phyloP scores from a whole-genome alignment of 495 filamentous ascomycete species.

The Hypoxylon lienhwacheense region DNA sequence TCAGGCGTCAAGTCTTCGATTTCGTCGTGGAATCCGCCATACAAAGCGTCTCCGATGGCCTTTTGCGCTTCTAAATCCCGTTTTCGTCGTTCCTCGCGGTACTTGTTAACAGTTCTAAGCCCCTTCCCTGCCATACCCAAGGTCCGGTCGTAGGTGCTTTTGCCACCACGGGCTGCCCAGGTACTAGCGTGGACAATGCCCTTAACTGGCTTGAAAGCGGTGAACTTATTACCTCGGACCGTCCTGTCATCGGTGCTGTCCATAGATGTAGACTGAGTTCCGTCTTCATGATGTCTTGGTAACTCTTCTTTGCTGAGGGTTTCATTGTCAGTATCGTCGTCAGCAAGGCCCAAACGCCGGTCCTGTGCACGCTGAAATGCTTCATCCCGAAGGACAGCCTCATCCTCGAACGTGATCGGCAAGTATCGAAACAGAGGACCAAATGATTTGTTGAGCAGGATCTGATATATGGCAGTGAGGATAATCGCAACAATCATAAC shows the following conservation, averaged over 20 bases:
- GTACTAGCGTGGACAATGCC: slow-evolving; percentile 49
- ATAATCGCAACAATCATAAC: slow-evolving; percentile 79
- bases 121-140: slow-evolving; percentile 46
- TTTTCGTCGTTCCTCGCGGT: slow-evolving; percentile 45
- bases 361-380: slow-evolving; percentile 81
- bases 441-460: slow-evolving; percentile 81
- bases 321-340: slow-evolving; percentile 56
- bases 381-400: slow-evolving; percentile 84
- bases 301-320: slow-evolving; percentile 32
- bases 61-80: slow-evolving; percentile 69
- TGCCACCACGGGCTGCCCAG: slow-evolving; percentile 52
- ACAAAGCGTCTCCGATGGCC: slow-evolving; percentile 74
- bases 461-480: slow-evolving; percentile 79
- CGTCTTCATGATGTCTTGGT: slow-evolving; percentile 35
- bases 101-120: slow-evolving; percentile 41
- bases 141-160: slow-evolving; percentile 45
- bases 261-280: slow-evolving; percentile 13
- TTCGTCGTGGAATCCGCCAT: slow-evolving; percentile 83
- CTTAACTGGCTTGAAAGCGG: slow-evolving; percentile 48
- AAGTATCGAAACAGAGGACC: slow-evolving; percentile 84
- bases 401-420: slow-evolving; percentile 94
- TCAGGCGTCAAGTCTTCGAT: slow-evolving; percentile 92
- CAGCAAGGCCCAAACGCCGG: slow-evolving; percentile 56
- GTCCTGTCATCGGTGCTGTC: slow-evolving; percentile 19
- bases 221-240: slow-evolving; percentile 28